Evolutionary conservation across 345 rosid genomes (phyloP).

Genomic region (Euphorbia peplus): DNA sequence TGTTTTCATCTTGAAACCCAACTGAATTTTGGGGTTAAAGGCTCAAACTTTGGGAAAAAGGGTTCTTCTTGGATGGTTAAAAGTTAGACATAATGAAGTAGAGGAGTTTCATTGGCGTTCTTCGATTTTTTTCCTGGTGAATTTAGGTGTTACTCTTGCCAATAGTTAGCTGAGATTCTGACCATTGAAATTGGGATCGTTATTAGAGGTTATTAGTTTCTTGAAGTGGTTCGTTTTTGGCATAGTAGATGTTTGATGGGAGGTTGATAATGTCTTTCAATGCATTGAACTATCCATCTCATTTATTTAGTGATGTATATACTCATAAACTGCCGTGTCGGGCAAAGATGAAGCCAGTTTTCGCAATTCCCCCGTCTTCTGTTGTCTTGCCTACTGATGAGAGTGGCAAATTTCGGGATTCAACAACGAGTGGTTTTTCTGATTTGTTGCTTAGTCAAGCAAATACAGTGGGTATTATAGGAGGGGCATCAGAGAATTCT

Average conservation of each 20-base stretch:
- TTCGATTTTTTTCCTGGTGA: background rate
- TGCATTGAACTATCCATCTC: constrained; percentile 37
- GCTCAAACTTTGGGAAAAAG: constrained; percentile 5
- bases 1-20: background rate
- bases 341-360: constrained; percentile 41
- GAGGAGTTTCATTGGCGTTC: background rate
- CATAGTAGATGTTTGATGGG: constrained; percentile 40
- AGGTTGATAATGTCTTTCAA: constrained; percentile 49
- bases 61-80: constrained; percentile 1
- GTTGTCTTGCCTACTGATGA: constrained; percentile 49
- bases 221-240: constrained; percentile 8
- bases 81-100: constrained; percentile 1
- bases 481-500: constrained; percentile 56
- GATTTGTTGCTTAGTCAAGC: constrained; percentile 46
- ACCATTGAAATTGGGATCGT: constrained; percentile 16
- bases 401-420: constrained; percentile 44
- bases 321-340: constrained; percentile 26
- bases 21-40: constrained; percentile 4
- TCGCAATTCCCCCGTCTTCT: constrained; percentile 54
- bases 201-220: constrained; percentile 11
- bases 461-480: constrained; percentile 67
- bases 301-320: constrained; percentile 24
- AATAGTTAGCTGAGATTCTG: constrained; percentile 13
- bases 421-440: constrained; percentile 19
- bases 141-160: constrained; percentile 4